phyloP scores from a whole-genome alignment of 1,284 basidiomycete genomes.

The Kwoniella shivajii region DNA sequence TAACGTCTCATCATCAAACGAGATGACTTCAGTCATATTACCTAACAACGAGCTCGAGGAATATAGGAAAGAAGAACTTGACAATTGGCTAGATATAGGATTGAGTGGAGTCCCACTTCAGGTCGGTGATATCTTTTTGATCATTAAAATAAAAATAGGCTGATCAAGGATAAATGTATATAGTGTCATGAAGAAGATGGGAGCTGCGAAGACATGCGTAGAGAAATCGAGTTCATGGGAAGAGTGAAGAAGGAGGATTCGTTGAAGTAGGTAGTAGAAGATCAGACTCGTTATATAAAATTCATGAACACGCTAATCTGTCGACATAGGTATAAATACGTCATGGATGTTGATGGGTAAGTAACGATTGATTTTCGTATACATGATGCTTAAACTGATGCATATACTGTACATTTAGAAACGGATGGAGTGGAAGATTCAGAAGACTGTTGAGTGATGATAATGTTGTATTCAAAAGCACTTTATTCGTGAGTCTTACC shows the following conservation, averaged over 20 bases:
- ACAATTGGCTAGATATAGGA: slow-evolving; percentile 44
- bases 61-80: slow-evolving; percentile 29
- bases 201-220: slow-evolving; percentile 47
- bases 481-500: slow-evolving; percentile 38
- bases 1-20: slow-evolving; percentile 17
- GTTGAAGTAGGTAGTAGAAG: slow-evolving; percentile 19
- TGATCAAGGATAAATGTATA: too few relatives aligned
- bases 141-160: too few relatives aligned
- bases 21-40: slow-evolving; percentile 1
- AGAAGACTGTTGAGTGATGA: slow-evolving; percentile 44
- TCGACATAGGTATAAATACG: slow-evolving; percentile 52
- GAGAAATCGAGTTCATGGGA: slow-evolving; percentile 45
- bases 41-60: slow-evolving; percentile 15
- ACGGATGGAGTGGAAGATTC: slow-evolving; percentile 55
- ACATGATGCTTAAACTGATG: background rate
- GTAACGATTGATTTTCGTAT: background rate
- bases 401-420: slow-evolving; percentile 25
- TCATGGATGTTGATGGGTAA: slow-evolving; percentile 55
- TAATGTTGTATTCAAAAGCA: slow-evolving; percentile 49
- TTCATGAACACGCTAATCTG: background rate
- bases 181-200: slow-evolving; percentile 53
- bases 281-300: background rate
- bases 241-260: slow-evolving; percentile 32
- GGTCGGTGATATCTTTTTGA: slow-evolving; percentile 16
- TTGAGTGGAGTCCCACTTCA: slow-evolving; percentile 37